A percentile compares a stretch with the other conserved stretches of the same genome.
Evolutionary conservation across 2,329 filamentous ascomycete genomes (phyloP).

Genomic region (Cladophialophora immunda): DNA sequence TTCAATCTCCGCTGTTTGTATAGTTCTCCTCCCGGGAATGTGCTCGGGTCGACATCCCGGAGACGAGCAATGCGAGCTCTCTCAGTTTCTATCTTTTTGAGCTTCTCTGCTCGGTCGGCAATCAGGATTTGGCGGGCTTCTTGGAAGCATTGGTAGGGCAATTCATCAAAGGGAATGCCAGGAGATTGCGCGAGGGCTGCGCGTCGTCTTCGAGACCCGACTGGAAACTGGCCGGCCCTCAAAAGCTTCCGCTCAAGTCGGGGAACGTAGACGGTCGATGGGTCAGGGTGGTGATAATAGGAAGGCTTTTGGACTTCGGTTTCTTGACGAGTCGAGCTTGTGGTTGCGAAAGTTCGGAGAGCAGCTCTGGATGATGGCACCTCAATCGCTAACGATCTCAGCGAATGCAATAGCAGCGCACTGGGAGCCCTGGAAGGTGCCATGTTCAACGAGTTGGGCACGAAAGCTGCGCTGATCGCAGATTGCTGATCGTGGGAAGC

Average conservation of each 20-base stretch:
- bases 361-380: constrained; percentile 7
- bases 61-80: constrained; percentile 73
- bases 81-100: constrained; percentile 74
- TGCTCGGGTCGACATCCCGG: constrained; percentile 64
- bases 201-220: constrained; percentile 86
- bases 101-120: constrained; percentile 81
- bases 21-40: constrained; percentile 68
- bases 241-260: constrained; percentile 74
- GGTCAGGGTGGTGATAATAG: constrained; percentile 62
- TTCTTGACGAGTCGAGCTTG: constrained; percentile 41
- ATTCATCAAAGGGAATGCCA: constrained; percentile 85
- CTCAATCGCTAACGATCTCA: constrained; percentile 32
- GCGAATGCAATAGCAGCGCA: constrained; percentile 37
- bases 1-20: constrained; percentile 72
- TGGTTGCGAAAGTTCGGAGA: constrained; percentile 30
- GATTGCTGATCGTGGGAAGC: not conserved
- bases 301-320: constrained; percentile 48
- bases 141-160: constrained; percentile 98
- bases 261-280: constrained; percentile 71
- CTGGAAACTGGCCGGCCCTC: constrained; percentile 72
- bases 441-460: constrained; percentile 23
- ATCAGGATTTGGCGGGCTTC: constrained; percentile 86
- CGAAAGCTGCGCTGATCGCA: not conserved
- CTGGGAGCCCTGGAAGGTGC: constrained; percentile 40
- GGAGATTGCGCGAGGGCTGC: constrained; percentile 71